Conservation (phyloP, 2,329 filamentous ascomycete species). For the Exophiala bonariae region DNA sequence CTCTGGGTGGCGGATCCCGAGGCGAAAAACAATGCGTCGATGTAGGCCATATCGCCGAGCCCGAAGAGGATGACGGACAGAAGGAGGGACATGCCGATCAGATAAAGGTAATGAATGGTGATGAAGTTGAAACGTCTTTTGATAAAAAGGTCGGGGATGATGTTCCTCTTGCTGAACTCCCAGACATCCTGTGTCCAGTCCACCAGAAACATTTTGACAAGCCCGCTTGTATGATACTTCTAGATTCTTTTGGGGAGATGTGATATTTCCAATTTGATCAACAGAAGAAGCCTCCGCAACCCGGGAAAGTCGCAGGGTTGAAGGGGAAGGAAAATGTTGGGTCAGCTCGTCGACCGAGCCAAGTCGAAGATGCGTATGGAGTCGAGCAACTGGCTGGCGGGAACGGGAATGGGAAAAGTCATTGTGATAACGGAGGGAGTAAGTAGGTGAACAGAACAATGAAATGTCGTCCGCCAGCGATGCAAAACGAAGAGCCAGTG, state of each 20-base stretch:
- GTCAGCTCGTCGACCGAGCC: too few species aligned
- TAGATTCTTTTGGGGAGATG: neutral
- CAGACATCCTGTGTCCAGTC: conserved; percentile 8
- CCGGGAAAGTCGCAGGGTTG: too few species aligned
- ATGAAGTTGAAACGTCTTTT: conserved; percentile 46
- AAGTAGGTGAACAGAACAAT: too few species aligned
- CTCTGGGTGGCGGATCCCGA: conserved; percentile 86
- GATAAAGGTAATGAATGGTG: conserved; percentile 65
- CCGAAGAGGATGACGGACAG: conserved; percentile 77
- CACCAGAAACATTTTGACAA: neutral
- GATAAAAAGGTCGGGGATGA: conserved; percentile 38
- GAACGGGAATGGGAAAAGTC: too few species aligned
- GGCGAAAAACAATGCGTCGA: conserved; percentile 88
- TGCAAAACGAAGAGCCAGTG: too few species aligned
- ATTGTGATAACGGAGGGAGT: too few species aligned
- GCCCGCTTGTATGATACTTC: neutral
- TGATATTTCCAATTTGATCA: neutral
- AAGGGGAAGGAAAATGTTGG: too few species aligned
- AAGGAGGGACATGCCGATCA: conserved; percentile 70
- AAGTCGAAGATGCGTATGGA: too few species aligned
- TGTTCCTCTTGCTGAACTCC: conserved; percentile 33
- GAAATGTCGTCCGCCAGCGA: too few species aligned
- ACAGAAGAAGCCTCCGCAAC: too few species aligned
- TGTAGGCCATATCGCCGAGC: conserved; percentile 66
- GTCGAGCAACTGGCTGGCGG: too few species aligned